These are phyloP conservation scores for Cladorrhinum sp. DNA, from an alignment of 2,329 filamentous ascomycete species.

Conservation along the genomic window DNA sequence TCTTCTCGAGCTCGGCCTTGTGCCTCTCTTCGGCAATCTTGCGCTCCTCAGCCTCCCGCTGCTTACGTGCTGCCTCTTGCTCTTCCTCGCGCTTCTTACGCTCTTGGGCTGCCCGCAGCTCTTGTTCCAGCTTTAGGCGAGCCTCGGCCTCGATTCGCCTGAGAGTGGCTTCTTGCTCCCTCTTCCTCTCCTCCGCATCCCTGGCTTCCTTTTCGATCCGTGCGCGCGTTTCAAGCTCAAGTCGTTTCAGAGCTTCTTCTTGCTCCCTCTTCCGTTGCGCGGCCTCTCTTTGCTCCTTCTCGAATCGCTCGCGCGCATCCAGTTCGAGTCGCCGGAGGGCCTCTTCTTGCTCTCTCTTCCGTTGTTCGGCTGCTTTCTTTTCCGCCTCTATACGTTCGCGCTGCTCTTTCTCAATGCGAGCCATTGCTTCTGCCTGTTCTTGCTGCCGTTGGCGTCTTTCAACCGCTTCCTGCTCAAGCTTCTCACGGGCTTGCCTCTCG, in stretches of 20 bases:
- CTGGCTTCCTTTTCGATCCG: conserved; percentile 36
- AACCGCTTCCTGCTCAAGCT: neutral
- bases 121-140: conserved; percentile 44
- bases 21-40: conserved; percentile 34
- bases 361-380: neutral
- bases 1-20: conserved; percentile 44
- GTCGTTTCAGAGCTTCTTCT: conserved; percentile 34
- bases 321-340: conserved; percentile 42
- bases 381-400: conserved; percentile 20
- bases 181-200: conserved; percentile 36
- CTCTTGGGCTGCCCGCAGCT: conserved; percentile 40
- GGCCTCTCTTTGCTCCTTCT: conserved; percentile 38
- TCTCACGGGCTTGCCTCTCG: neutral
- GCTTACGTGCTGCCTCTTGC: conserved; percentile 36
- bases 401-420: conserved; percentile 40
- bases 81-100: conserved; percentile 41
- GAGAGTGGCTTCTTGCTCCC: conserved; percentile 21
- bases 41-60: conserved; percentile 35
- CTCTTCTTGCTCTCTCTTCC: conserved; percentile 44
- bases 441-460: conserved; percentile 39
- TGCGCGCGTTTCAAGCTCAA: conserved; percentile 34
- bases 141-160: conserved; percentile 45
- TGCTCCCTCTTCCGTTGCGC: conserved; percentile 34
- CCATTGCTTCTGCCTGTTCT: conserved; percentile 36
- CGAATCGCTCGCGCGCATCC: conserved; percentile 42